Base-by-base conservation (phyloP, 306 rosid species). In the Rubus parviflorus region DNA sequence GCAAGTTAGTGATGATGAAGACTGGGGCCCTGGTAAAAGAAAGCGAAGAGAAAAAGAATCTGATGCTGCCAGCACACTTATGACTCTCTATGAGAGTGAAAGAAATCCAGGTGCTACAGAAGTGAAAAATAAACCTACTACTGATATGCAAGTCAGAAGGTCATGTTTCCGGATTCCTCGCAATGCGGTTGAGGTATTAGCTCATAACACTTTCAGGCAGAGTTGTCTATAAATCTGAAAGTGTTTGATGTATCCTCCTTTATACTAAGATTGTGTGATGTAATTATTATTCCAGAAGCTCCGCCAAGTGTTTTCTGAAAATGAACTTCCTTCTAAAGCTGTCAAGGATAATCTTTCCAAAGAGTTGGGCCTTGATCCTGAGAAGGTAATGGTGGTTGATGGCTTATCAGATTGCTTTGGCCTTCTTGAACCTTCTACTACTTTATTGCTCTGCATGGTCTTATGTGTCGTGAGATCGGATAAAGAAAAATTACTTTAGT, bases 1-100 rank as follows among this genome's bases (percentile, higher is more conserved):
- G 74, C 91, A 82, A 86, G 84, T 82, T 66, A 93, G 96, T 82
- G 97, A 91, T 54, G 98, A 93, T 82, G 98, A 93, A 83, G 98
- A 93, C 72, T 91, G 98, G 98, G 97, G 94, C 73, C 98, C 97
- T 76, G 72, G 74, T 65, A 91, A 87, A 88, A 86, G 88, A 81
- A 93, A 75, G 85, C 80, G 89, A 43, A 84, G 91, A 78, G 91
- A 87, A 75, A 93, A 91, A 82, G 97, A 91, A 73, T 88, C 90
- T 66, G 97, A 91, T 83, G 97, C 96, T 40, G 90, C 90, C 48
- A 85, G 89, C 74, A 91, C 96, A 58, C 96, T 93, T 45, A 91
- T 91, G 93, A 88, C 93, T 56, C 93, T 91, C 76, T 87, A 86
- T 81, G 92, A 88, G 80, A 82, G 92, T 57, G 89, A 91, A 70